Conservation (phyloP, 805 yeast species). For the Pichia gijzeniarum region DNA sequence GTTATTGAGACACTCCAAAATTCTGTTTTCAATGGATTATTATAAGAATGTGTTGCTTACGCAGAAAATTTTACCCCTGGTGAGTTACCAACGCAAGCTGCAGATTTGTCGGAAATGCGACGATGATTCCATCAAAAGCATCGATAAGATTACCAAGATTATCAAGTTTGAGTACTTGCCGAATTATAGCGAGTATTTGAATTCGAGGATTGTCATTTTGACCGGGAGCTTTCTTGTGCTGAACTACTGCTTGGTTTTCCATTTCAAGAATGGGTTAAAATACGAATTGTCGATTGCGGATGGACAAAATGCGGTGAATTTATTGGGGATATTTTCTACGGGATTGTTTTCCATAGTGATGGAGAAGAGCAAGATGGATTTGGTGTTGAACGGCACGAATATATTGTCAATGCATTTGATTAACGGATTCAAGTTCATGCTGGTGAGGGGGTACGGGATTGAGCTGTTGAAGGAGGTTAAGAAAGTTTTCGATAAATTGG, state of each 20-base stretch:
- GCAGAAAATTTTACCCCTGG: slow-evolving; percentile 7
- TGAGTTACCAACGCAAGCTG: slow-evolving; percentile 2
- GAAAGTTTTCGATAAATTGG: slow-evolving; percentile 5
- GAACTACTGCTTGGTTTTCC: slow-evolving; percentile 10
- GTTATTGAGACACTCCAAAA: slow-evolving; percentile 5
- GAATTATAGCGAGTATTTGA: not conserved
- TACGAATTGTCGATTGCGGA: slow-evolving; percentile 6
- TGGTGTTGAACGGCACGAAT: not conserved
- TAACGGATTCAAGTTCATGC: slow-evolving; percentile 4
- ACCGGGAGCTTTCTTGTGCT: slow-evolving; percentile 6
- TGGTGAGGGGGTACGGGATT: not conserved
- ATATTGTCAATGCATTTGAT: slow-evolving; percentile 5
- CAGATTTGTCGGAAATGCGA: slow-evolving; percentile 9
- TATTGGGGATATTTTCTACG: slow-evolving; percentile 12
- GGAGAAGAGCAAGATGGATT: slow-evolving; percentile 3
- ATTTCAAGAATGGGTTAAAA: slow-evolving; percentile 10
- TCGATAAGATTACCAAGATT: slow-evolving; percentile 5
- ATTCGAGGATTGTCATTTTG: not conserved
- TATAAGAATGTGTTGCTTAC: slow-evolving; percentile 9
- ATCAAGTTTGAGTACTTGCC: slow-evolving; percentile 9
- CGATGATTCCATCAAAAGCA: slow-evolving; percentile 3
- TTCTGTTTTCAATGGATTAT: slow-evolving; percentile 9
- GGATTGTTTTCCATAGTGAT: slow-evolving; percentile 11
- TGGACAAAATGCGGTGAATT: slow-evolving; percentile 6
- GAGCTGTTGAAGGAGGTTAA: slow-evolving; percentile 7